Percentiles rank a stretch among this genome's conserved stretches.
Conservation (phyloP, 306 rosid genomes). For the Abrus pulchellus region DNA sequence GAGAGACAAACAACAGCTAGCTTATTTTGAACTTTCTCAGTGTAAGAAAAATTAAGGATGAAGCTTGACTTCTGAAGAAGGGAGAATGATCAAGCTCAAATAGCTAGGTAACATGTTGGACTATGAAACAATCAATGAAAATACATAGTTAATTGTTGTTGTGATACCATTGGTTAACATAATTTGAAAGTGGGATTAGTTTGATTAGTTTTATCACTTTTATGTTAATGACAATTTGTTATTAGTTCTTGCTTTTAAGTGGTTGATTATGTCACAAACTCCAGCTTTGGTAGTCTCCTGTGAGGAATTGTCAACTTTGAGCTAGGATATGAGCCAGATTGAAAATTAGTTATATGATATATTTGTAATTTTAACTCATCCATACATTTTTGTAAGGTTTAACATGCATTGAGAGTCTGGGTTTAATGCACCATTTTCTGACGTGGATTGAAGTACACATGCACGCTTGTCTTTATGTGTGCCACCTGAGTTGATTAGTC, state of each 20-base stretch:
- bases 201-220: background rate
- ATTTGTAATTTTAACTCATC: background rate
- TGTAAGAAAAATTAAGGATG: background rate
- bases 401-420: constrained; percentile 7
- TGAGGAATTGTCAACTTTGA: constrained; percentile 1
- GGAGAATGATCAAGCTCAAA: background rate
- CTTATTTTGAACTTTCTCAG: background rate
- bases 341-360: background rate
- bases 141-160: background rate
- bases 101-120: constrained; percentile 3
- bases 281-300: background rate
- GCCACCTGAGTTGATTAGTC: too few relatives aligned
- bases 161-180: background rate
- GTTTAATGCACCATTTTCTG: background rate
- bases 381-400: background rate
- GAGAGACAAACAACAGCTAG: background rate
- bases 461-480: too few relatives aligned
- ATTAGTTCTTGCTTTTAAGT: background rate
- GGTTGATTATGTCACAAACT: background rate
- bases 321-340: background rate
- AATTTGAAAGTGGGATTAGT: constrained; percentile 10
- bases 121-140: background rate
- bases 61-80: background rate
- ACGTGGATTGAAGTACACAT: too few relatives aligned
- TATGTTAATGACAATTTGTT: background rate